These are phyloP conservation scores for Claviceps maximensis DNA, from an alignment of 2,329 filamentous ascomycete genomes.

Conservation along the genomic window DNA sequence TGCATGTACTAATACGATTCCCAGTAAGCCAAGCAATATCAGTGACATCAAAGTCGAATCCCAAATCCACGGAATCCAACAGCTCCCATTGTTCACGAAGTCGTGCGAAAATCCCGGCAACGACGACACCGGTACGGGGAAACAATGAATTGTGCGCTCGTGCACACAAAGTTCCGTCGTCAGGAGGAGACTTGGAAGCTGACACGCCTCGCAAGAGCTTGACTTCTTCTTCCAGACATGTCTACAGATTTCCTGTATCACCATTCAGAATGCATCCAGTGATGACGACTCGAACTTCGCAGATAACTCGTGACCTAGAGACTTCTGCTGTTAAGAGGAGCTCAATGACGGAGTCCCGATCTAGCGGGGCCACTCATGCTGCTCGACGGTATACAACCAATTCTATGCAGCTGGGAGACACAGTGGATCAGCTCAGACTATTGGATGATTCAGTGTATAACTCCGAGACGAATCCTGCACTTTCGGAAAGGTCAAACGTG, in stretches of 20 bases:
- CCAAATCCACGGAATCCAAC: background rate
- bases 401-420: conserved; percentile 3
- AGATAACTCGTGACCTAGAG: background rate
- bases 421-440: conserved; percentile 1
- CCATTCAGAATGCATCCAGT: conserved; percentile 8
- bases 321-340: conserved; percentile 1
- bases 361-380: background rate
- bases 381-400: conserved; percentile 4
- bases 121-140: background rate
- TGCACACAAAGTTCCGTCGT: background rate
- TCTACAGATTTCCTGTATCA: background rate
- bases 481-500: background rate
- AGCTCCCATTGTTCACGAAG: background rate
- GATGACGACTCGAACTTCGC: background rate
- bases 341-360: background rate
- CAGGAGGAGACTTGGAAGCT: background rate
- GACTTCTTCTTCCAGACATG: background rate
- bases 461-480: background rate
- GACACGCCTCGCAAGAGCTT: background rate
- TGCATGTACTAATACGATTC: background rate
- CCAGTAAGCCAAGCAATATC: background rate
- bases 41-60: background rate
- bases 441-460: background rate
- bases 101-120: background rate
- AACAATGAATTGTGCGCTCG: background rate